Evolutionary conservation across 257 asterid genomes (phyloP).

Genomic region (Lavandula angustifolia): DNA sequence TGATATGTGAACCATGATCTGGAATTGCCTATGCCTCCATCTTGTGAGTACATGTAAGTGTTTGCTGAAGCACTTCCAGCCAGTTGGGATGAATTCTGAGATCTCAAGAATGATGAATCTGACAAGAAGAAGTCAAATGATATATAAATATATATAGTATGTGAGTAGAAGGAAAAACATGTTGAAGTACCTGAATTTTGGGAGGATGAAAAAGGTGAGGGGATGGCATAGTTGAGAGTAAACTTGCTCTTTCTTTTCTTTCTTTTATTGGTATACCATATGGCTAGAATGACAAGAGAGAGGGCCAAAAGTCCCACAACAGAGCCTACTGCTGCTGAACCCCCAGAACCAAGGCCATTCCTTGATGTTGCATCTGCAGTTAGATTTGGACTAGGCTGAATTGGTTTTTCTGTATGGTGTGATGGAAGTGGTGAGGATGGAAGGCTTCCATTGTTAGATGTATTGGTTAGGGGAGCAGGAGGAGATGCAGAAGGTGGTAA

Average conservation of each 20-base stretch:
- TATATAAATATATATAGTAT: not conserved
- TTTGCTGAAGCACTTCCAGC: slow-evolving; percentile 56
- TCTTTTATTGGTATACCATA: slow-evolving; percentile 55
- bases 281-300: slow-evolving; percentile 57
- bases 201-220: slow-evolving; percentile 81
- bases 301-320: slow-evolving; percentile 66
- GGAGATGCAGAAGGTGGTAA: slow-evolving; percentile 49
- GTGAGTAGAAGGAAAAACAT: slow-evolving; percentile 12
- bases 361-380: slow-evolving; percentile 42
- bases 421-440: slow-evolving; percentile 38
- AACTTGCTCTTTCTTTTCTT: slow-evolving; percentile 56
- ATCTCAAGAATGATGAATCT: slow-evolving; percentile 71
- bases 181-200: slow-evolving; percentile 69
- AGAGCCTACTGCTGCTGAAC: slow-evolving; percentile 55
- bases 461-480: slow-evolving; percentile 42
- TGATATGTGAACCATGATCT: slow-evolving; percentile 75
- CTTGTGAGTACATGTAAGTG: slow-evolving; percentile 53
- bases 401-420: slow-evolving; percentile 59
- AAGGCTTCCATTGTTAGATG: slow-evolving; percentile 35
- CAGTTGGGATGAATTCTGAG: slow-evolving; percentile 52
- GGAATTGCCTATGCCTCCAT: slow-evolving; percentile 65
- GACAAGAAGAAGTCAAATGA: slow-evolving; percentile 28
- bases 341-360: slow-evolving; percentile 46
- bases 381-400: slow-evolving; percentile 52
- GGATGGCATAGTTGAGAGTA: slow-evolving; percentile 46